These are phyloP conservation scores for Limonomyces culmigenus DNA, from an alignment of 1,284 basidiomycete genomes.

Conservation along the genomic window DNA sequence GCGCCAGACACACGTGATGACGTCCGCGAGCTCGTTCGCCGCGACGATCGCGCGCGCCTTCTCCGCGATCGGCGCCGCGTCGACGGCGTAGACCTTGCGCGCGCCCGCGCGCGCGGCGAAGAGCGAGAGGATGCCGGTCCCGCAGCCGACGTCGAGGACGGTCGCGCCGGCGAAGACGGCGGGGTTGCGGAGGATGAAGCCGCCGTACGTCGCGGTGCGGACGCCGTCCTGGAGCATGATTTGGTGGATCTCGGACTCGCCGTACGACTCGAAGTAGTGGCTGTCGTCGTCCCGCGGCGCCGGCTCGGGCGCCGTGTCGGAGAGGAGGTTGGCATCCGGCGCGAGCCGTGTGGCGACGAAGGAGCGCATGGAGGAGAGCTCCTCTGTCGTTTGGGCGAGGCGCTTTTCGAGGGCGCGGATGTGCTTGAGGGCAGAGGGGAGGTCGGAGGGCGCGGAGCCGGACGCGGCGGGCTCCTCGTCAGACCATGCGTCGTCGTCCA, in stretches of 20 bases:
- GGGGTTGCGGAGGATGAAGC: constrained; percentile 82
- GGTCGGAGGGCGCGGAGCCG: constrained; percentile 11
- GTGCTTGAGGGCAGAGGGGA: constrained; percentile 21
- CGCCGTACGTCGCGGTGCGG: constrained; percentile 84
- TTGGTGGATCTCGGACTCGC: constrained; percentile 73
- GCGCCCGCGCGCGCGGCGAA: constrained; percentile 89
- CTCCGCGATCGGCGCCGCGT: constrained; percentile 75
- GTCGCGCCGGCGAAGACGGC: constrained; percentile 70
- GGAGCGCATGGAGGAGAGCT: constrained; percentile 27
- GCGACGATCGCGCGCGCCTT: constrained; percentile 75
- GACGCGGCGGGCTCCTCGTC: constrained; percentile 18
- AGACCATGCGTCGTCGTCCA: constrained; percentile 57
- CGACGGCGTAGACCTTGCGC: constrained; percentile 85
- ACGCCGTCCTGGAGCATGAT: constrained; percentile 81
- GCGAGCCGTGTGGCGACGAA: constrained; percentile 24
- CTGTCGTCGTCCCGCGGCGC: constrained; percentile 64
- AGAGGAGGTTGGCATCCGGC: constrained; percentile 13
- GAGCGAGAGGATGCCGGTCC: constrained; percentile 85
- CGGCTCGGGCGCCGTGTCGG: constrained; percentile 6
- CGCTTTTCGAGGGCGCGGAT: constrained; percentile 36
- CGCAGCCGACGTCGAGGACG: constrained; percentile 92
- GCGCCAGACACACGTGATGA: constrained; percentile 44
- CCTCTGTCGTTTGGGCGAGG: constrained; percentile 30
- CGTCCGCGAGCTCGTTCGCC: constrained; percentile 59
- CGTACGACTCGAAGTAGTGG: constrained; percentile 91